These are phyloP conservation scores for Neopestalotiopsis sp. DNA, from an alignment of 2,329 filamentous ascomycete genomes.

Conservation along the genomic window DNA sequence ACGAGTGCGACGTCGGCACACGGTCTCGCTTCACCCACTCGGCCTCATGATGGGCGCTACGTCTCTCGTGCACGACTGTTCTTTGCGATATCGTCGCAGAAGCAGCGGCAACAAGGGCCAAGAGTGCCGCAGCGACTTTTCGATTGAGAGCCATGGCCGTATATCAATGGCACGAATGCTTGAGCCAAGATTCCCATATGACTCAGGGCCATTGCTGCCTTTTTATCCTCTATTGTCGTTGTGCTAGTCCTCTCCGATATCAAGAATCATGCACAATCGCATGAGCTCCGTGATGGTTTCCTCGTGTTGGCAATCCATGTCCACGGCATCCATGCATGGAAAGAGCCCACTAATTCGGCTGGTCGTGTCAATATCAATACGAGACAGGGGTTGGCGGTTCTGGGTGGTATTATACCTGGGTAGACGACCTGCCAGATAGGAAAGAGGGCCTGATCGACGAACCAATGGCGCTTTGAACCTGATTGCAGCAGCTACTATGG, in stretches of 20 bases:
- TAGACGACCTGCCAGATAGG: not conserved
- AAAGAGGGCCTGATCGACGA: not conserved
- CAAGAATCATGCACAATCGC: not conserved
- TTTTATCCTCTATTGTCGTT: not conserved
- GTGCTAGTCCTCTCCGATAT: not conserved
- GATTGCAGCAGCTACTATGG: no score
- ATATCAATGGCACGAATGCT: not conserved
- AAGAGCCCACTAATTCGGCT: constrained; percentile 1
- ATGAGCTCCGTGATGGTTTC: constrained; percentile 4
- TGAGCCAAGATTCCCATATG: not conserved
- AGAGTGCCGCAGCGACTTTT: not conserved
- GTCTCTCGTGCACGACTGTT: not conserved
- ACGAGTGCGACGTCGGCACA: not conserved
- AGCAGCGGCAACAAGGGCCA: not conserved
- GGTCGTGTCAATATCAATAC: not conserved
- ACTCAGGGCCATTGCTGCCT: not conserved
- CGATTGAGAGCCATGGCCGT: not conserved
- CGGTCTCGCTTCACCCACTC: constrained; percentile 2
- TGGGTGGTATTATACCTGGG: not conserved
- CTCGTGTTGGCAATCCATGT: constrained; percentile 7
- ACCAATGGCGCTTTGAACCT: not conserved
- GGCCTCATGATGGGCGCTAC: not conserved
- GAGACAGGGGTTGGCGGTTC: not conserved
- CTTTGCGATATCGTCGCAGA: not conserved
- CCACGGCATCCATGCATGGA: not conserved